Percentiles rank a stretch among this genome's conserved stretches.
phyloP scores from a whole-genome alignment of 2,329 filamentous ascomycete genomes.

The Ophiosphaerella herpotricha region DNA sequence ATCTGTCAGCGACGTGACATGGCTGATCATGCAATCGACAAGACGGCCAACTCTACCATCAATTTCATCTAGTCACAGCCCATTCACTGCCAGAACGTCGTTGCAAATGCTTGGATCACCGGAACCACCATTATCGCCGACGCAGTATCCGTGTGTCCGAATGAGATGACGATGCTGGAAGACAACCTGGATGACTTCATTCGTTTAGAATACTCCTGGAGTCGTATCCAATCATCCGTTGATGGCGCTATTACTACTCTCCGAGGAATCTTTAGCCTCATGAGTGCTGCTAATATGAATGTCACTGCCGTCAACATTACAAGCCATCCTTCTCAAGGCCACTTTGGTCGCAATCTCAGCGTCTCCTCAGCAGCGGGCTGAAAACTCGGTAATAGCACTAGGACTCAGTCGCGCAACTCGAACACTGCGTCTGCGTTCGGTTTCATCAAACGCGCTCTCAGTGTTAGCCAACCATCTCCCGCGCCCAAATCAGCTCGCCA shows the following conservation, averaged over 20 bases:
- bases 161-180: conserved; percentile 48
- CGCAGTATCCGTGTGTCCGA: conserved; percentile 49
- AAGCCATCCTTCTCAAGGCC: conserved; percentile 5
- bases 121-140: conserved; percentile 53
- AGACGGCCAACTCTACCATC: conserved; percentile 51
- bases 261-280: conserved; percentile 53
- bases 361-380: conserved; percentile 27
- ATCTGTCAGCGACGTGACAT: conserved; percentile 52
- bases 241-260: conserved; percentile 49
- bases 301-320: neutral
- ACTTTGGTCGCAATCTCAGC: conserved; percentile 28
- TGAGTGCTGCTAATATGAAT: conserved; percentile 29
- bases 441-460: conserved; percentile 37
- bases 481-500: conserved; percentile 15
- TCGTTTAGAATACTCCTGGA: conserved; percentile 52
- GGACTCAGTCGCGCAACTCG: conserved; percentile 25
- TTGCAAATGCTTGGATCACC: conserved; percentile 52
- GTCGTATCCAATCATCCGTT: conserved; percentile 48
- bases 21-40: conserved; percentile 54
- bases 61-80: conserved; percentile 51
- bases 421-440: conserved; percentile 33
- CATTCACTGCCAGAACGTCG: conserved; percentile 45
- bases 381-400: conserved; percentile 16
- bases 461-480: conserved; percentile 19
- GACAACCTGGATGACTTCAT: conserved; percentile 52